A percentile compares a stretch with the other conserved stretches of the same genome.
phyloP scores from a whole-genome alignment of 2,329 filamentous ascomycete genomes.

The Immersiporthe knoxdaviesiana region DNA sequence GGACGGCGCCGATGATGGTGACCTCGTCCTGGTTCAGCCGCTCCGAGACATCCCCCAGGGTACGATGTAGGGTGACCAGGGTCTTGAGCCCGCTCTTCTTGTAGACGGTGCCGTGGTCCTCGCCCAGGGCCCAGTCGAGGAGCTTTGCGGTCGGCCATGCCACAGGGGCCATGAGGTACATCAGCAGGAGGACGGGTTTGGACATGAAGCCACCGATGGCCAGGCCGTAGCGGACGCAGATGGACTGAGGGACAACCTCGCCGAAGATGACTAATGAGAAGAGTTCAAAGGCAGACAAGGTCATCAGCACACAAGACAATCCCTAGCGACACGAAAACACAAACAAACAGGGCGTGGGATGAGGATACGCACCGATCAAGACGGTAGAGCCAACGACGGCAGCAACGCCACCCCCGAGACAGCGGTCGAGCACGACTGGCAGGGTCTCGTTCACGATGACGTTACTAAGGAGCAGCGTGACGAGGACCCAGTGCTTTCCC shows the following conservation, averaged over 20 bases:
- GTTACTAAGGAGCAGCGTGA: constrained; percentile 90
- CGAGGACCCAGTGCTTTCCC: constrained; percentile 98
- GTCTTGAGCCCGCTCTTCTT: constrained; percentile 98
- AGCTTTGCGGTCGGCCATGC: constrained; percentile 96
- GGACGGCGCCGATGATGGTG: constrained; percentile 95
- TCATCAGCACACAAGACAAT: neutral
- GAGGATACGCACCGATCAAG: constrained; percentile 72
- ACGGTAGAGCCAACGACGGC: constrained; percentile 92
- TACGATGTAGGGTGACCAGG: constrained; percentile 91
- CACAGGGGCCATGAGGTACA: constrained; percentile 89
- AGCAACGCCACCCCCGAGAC: constrained; percentile 90
- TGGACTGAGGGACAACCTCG: constrained; percentile 92
- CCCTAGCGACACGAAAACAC: neutral
- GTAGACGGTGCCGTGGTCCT: constrained; percentile 95
- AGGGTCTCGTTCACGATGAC: constrained; percentile 98
- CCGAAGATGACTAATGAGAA: constrained; percentile 99
- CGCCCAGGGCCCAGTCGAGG: constrained; percentile 87
- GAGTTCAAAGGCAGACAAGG: no score
- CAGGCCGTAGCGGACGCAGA: constrained; percentile 94
- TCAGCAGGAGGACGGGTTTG: constrained; percentile 81
- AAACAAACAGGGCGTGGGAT: no score
- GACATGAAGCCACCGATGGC: constrained; percentile 95
- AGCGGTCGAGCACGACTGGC: constrained; percentile 92
- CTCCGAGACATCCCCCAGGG: constrained; percentile 82
- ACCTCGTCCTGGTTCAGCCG: constrained; percentile 96